Evolutionary conservation across 2,329 filamentous ascomycete genomes (phyloP), one percentile per base, ranked within the genome.

Genomic region (Fusarium anguioides): DNA sequence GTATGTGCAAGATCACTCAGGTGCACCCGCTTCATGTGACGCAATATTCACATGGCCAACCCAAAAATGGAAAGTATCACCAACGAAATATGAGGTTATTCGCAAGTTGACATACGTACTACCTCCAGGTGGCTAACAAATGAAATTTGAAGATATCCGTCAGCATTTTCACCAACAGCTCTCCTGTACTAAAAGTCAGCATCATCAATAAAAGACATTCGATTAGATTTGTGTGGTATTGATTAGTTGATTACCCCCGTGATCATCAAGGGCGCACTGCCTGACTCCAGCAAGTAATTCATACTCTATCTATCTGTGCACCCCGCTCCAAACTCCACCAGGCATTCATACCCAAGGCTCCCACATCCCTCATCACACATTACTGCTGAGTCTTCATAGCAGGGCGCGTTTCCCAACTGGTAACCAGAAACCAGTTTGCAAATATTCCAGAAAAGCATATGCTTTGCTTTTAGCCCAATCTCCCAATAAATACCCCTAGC

Each of bases 11-110:
- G 41, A 52, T 20, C 37, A 35, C 23, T 54, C 60, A 44, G 55
- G 40, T 53, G 57, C 56, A 45, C 58, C 29, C 20, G 18, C 27
- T 60, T 76, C 76, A 76, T 75, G 75, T 78, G 76, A 78, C 63
- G 69, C 61, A 66, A 63, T 66, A 60, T 65, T 66, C 70, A 72
- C 66, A 72, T 66, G 64, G 71, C 40, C 55, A 47, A 37, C 31
- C 29, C 27, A 35, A n/a, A 35, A 36, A 12, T 15, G 18, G 33
- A 50, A 36, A 44, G 52, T 54, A 66, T 58, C 42, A 58, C 48
- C 10, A 29, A 4, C 6, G 3, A 49, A 47, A 52, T 20, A 36
- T 49, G 66, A 69, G 27, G 57, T 29, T 61, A 50, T 68, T 64
- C 60, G 29, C 54, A 50, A 23, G 31, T 50, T 10, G n/a, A n/a